Evolutionary conservation across 2,329 filamentous ascomycete genomes (phyloP).

Genomic region (Calonectria hongkongensis): DNA sequence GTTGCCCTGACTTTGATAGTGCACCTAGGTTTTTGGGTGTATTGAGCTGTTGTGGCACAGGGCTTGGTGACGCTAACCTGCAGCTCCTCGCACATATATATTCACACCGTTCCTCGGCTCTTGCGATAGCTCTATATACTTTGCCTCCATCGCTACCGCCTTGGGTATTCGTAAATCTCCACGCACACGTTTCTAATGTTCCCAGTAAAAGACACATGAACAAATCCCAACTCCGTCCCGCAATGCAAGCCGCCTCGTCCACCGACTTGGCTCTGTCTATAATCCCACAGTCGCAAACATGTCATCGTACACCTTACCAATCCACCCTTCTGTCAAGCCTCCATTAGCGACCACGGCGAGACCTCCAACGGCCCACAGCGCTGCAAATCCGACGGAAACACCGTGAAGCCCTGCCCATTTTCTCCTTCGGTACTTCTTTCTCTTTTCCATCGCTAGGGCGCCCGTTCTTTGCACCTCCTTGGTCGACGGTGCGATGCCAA

Average conservation of each 20-base stretch:
- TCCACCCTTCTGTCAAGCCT: constrained; percentile 84
- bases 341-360: constrained; percentile 85
- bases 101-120: background rate
- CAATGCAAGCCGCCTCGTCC: constrained; percentile 35
- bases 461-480: constrained; percentile 67
- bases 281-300: constrained; percentile 66
- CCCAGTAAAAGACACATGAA: constrained; percentile 43
- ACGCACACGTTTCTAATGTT: constrained; percentile 42
- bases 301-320: constrained; percentile 86
- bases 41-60: background rate
- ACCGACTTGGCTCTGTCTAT: constrained; percentile 42
- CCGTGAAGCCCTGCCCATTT: constrained; percentile 84
- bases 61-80: background rate
- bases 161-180: constrained; percentile 51
- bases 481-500: constrained; percentile 77
- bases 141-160: constrained; percentile 33
- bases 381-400: constrained; percentile 73
- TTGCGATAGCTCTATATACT: constrained; percentile 17
- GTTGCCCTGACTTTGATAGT: background rate
- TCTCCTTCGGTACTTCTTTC: constrained; percentile 73
- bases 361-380: constrained; percentile 88
- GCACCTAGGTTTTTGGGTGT: constrained; percentile 4
- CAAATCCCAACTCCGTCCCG: constrained; percentile 50
- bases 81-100: constrained; percentile 1
- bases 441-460: constrained; percentile 67